Evolutionary conservation across 2,329 filamentous ascomycete species (phyloP).

Genomic region (Zasmidium cellare): DNA sequence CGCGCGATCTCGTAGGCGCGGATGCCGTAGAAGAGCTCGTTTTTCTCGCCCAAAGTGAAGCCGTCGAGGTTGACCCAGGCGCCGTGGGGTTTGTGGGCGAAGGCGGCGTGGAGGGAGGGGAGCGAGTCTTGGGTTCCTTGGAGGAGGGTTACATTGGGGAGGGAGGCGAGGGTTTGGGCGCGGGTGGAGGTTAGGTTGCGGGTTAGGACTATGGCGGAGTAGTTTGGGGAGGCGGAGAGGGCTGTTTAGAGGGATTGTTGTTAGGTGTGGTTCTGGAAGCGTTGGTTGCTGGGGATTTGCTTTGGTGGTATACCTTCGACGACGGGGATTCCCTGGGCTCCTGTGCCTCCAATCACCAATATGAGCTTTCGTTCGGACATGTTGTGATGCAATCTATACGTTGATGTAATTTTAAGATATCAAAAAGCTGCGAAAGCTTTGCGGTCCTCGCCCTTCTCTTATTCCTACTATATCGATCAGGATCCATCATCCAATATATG

Average conservation of each 20-base stretch:
- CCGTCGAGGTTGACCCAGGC: neutral
- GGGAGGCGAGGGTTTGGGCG: neutral
- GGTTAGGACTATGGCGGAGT: neutral
- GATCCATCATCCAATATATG: no score
- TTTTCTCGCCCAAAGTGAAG: conserved; percentile 1
- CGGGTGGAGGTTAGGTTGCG: neutral
- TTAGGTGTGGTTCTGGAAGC: no score
- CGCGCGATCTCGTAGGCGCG: neutral
- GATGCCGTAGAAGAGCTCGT: conserved; percentile 6
- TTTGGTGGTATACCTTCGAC: no score
- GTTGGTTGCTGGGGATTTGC: no score
- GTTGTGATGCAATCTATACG: no score
- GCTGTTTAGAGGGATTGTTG: neutral
- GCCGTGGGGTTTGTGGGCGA: neutral
- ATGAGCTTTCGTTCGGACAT: no score
- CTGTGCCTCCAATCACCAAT: no score
- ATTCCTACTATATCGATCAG: no score
- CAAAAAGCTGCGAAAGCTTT: no score
- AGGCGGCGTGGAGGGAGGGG: neutral
- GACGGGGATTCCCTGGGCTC: no score
- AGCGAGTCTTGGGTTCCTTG: neutral
- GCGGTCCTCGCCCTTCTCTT: no score
- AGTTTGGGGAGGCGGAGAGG: neutral
- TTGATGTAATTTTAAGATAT: no score
- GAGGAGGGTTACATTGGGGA: neutral